Evolutionary conservation across 352 stramenopile species (phyloP), one percentile per base, ranked within the genome.

Genomic region (Aphanomyces invadans): DNA sequence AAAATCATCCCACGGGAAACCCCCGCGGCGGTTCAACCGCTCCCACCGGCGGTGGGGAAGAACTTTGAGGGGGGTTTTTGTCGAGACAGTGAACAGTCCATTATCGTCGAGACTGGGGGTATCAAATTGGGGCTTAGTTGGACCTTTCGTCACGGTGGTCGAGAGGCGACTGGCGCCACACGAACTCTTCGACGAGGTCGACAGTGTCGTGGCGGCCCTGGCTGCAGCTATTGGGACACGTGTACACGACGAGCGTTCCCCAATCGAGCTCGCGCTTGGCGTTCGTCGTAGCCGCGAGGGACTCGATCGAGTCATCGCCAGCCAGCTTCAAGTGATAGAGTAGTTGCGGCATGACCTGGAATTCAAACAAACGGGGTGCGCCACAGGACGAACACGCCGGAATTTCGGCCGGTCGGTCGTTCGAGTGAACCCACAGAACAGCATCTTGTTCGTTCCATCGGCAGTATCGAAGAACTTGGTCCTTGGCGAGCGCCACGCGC

Each of bases 341-440:
- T 49, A 98, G 85, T 77, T 98, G 94, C 0, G 94, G 94, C 65
- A 98, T 80, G 68, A 98, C 80, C 71, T 98, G 94, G 69, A 97
- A 97, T 78, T 98, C 94, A 68, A 98, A 98, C 61, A 86, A 79
- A 26, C 94, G 88, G 28, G 72, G 65, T 26, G 76, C 74, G 28
- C 89, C 87, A 70, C 94, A 98, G 12, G 76, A 79, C 31, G 79
- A 39, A 67, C 93, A 98, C 21, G 73, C 49, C 4, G 87, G 90
- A 19, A 95, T 77, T 12, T 68, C 62, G 29, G 29, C 38, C 2
- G 73, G 67, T 44, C 54, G 10, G 19, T 26, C 31, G 21, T 73
- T 70, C 17, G 81, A 88, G 55, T 93, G 81, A 25, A 97, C 81
- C 92, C 92, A 98, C 7, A 98, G 75, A 55, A 91, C 82, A 26